Base-by-base conservation (phyloP, 2,329 filamentous ascomycete species). In the Calonectria pseudoturangicola region DNA sequence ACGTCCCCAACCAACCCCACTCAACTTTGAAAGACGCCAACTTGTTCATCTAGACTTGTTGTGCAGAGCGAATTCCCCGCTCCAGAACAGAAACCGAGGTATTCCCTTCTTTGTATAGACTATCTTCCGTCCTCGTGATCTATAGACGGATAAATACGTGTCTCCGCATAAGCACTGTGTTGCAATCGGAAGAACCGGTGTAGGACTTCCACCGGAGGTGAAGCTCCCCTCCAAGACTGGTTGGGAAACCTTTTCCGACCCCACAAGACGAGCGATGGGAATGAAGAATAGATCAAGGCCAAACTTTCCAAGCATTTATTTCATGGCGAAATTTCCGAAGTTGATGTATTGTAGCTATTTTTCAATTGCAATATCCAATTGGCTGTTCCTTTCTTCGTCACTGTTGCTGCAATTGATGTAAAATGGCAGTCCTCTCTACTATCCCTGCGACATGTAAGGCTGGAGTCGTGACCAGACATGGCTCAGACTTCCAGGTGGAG, bases 361-460 rank as follows among this genome's bases (percentile, higher is more conserved):
- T 43, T 10, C 18, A n/a, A 43, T 7, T 43, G 18, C 41, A 43
- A 10, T 6, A 45, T n/a, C 10, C 8, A 8, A 8, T 47, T 21
- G 43, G 43, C n/a, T 21, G 16, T 47, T 47, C 8, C n/a, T n/a
- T 47, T 10, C 18, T 21, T 3, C 43, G 8, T 45, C 16, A 45
- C 30, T 6, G 9, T 36, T 33, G 2, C 18, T 2, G 9, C 4
- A 47, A 21, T n/a, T 21, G 6, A 2, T 3, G 3, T 9, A n/a
- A 47, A 21, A 47, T 47, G 43, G 43, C 43, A 5, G n/a, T 47
- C 3, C 43, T 47, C 8, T n/a, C 43, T 8, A 47, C 43, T 47
- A 47, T 62, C 4, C 56, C 56, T 2, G 8, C 25, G 30, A 43
- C 33, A 13, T 62, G 56, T 21, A 62, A 62, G 18, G 58, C 58